phyloP scores from a whole-genome alignment of 2,329 filamentous ascomycete genomes.

The Penicillium corylophilum region DNA sequence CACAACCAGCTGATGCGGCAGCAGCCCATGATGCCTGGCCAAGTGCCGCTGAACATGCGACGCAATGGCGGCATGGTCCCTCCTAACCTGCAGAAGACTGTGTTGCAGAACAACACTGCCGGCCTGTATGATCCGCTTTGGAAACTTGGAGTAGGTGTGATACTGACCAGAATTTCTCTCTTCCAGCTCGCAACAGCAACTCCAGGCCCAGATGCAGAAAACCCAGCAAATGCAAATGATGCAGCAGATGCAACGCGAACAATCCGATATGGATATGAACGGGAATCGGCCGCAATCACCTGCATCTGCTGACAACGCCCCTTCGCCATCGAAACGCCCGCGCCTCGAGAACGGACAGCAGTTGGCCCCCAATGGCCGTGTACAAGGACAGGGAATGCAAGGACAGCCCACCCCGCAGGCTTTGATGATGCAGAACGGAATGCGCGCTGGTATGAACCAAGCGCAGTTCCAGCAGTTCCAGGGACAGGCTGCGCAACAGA shows the following conservation, averaged over 20 bases:
- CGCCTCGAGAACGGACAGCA: slow-evolving; percentile 78
- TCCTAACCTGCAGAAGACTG: slow-evolving; percentile 63
- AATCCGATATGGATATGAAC: slow-evolving; percentile 81
- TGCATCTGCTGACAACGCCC: slow-evolving; percentile 78
- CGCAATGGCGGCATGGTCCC: slow-evolving; percentile 39
- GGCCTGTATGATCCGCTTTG: slow-evolving; percentile 37
- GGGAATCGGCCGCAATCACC: slow-evolving; percentile 80
- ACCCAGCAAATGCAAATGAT: slow-evolving; percentile 59
- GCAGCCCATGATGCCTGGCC: slow-evolving; percentile 60
- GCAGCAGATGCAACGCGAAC: slow-evolving; percentile 83
- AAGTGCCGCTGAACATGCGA: slow-evolving; percentile 64
- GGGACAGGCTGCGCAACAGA: slow-evolving; percentile 66
- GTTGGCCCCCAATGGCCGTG: slow-evolving; percentile 72
- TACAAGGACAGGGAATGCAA: slow-evolving; percentile 69
- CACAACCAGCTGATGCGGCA: slow-evolving; percentile 75
- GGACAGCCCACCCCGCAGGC: slow-evolving; percentile 61
- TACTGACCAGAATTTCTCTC: slow-evolving; percentile 22
- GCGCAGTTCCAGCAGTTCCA: slow-evolving; percentile 71
- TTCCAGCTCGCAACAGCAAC: slow-evolving; percentile 57
- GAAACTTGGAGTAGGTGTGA: slow-evolving; percentile 4
- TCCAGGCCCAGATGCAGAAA: slow-evolving; percentile 68
- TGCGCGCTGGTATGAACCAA: slow-evolving; percentile 69
- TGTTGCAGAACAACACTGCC: slow-evolving; percentile 68
- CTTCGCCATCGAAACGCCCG: slow-evolving; percentile 86
- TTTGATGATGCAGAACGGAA: slow-evolving; percentile 61